phyloP scores from a whole-genome alignment of 2,329 filamentous ascomycete genomes.

The Epichloe scottii region DNA sequence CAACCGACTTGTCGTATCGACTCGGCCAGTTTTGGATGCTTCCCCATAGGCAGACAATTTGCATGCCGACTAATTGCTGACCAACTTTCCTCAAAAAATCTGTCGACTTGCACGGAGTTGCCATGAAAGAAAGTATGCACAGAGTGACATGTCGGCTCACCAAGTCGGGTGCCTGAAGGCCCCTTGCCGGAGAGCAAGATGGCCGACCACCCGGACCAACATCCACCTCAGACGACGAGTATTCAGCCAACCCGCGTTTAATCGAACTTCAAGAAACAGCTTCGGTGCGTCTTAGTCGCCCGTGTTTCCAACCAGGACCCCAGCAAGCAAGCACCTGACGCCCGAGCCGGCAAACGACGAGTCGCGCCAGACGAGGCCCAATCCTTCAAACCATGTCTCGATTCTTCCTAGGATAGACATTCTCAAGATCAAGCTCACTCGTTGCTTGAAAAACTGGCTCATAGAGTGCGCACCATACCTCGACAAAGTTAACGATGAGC shows the following conservation, averaged over 20 bases:
- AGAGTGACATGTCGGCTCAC: not conserved
- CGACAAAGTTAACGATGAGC: slow-evolving; percentile 42
- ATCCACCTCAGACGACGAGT: slow-evolving; percentile 20
- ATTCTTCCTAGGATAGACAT: slow-evolving; percentile 16
- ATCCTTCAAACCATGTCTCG: slow-evolving; percentile 9
- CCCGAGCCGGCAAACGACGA: slow-evolving; percentile 11
- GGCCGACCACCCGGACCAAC: slow-evolving; percentile 9
- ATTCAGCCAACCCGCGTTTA: slow-evolving; percentile 26
- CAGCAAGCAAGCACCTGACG: slow-evolving; percentile 16
- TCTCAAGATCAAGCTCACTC: slow-evolving; percentile 13
- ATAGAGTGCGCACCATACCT: slow-evolving; percentile 35
- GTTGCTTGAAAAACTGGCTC: slow-evolving; percentile 36
- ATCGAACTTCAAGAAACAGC: slow-evolving; percentile 31
- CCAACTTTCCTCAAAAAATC: not conserved
- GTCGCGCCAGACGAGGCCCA: not conserved
- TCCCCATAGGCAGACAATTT: not conserved
- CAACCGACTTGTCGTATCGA: not conserved
- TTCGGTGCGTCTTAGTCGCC: slow-evolving; percentile 29
- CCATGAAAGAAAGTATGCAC: not conserved
- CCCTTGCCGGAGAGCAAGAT: not conserved
- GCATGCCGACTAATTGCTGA: not conserved
- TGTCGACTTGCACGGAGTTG: no score
- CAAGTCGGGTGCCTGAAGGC: not conserved
- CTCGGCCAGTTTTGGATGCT: not conserved
- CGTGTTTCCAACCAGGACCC: slow-evolving; percentile 15